Evolutionary conservation across 1,284 basidiomycete genomes (phyloP), one percentile per base, ranked within the genome.

Genomic region (Gymnopus androsaceus): DNA sequence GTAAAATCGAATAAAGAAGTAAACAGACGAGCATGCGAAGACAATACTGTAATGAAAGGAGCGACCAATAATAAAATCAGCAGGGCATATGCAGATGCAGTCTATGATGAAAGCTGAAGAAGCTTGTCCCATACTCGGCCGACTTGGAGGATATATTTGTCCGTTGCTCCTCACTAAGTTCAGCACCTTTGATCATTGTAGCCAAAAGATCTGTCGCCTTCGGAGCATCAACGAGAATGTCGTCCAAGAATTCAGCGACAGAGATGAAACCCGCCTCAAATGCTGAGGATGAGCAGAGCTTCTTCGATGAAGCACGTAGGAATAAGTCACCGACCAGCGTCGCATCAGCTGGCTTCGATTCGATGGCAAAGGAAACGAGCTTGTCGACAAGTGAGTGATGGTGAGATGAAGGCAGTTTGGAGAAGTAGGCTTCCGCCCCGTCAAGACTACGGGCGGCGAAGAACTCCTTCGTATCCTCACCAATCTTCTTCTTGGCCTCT

Each of bases 191-290:
- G 57, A 94, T 71, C 74, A 94, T 83, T 54, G 79, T 77, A 8
- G 86, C 92, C 69, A 94, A 86, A 51, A 88, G 82, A 58, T 82
- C 73, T 74, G 90, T 88, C 0, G 93, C 94, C 67, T 89, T 88
- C 3, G 95, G 95, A 58, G 90, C 91, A 69, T 98, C 94, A 64
- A 95, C 88, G 17, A 86, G 84, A 55, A 94, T 84, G 67, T 97
- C 94, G 66, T 94, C 92, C 62, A 97, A 77, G 59, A 87, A 73
- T 69, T 91, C 88, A 54, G 89, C 84, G 53, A 85, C 80, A 1
- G 79, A 76, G 56, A 72, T 71, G 71, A 95, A 82, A 15, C 90
- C 89, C 58, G 82, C 77, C 69, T 87, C 88, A 65, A 94, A 84
- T 6, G 81, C 72, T 12, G 79, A 79, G 0, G 75, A 51, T 1